A percentile compares a stretch with the other conserved stretches of the same genome.
These are phyloP conservation scores for Graphilbum sp. DNA, from an alignment of 2,329 filamentous ascomycete species.

Conservation along the genomic window DNA sequence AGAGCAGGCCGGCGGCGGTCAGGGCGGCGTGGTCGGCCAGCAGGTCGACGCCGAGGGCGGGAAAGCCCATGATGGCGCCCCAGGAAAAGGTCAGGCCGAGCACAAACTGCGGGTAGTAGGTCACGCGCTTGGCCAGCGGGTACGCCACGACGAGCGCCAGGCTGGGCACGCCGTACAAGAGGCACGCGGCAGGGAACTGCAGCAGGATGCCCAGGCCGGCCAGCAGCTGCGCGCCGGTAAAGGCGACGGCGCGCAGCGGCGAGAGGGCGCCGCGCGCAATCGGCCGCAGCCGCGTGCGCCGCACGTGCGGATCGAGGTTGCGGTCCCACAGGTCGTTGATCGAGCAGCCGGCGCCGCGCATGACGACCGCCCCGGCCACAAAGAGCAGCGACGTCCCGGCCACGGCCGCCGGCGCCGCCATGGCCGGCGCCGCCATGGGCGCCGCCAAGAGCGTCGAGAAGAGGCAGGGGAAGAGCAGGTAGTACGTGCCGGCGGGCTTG, in stretches of 20 bases:
- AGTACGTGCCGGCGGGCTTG: slow-evolving; percentile 68
- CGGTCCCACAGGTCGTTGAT: slow-evolving; percentile 89
- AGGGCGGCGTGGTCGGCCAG: slow-evolving; percentile 45
- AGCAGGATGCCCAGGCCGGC: slow-evolving; percentile 57
- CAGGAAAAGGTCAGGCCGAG: slow-evolving; percentile 77
- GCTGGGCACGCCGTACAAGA: slow-evolving; percentile 64
- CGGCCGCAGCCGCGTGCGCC: slow-evolving; percentile 59
- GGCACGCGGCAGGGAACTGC: slow-evolving; percentile 57
- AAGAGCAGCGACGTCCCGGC: slow-evolving; percentile 53
- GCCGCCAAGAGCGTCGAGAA: slow-evolving; percentile 74
- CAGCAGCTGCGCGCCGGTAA: slow-evolving; percentile 58
- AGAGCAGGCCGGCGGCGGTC: slow-evolving; percentile 51
- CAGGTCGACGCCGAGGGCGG: slow-evolving; percentile 65
- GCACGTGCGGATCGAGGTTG: slow-evolving; percentile 67
- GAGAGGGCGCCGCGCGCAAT: slow-evolving; percentile 66
- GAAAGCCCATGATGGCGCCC: slow-evolving; percentile 80
- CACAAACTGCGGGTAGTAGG: slow-evolving; percentile 73
- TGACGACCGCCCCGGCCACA: slow-evolving; percentile 60
- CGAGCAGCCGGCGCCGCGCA: slow-evolving; percentile 76
- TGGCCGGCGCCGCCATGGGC: slow-evolving; percentile 41
- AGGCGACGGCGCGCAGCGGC: slow-evolving; percentile 54
- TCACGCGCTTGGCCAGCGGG: slow-evolving; percentile 71
- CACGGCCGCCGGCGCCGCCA: slow-evolving; percentile 42
- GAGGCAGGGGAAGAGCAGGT: slow-evolving; percentile 71
- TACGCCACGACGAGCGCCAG: slow-evolving; percentile 59